These are phyloP conservation scores for Sclerotinia subarctica DNA, from an alignment of 2,329 filamentous ascomycete genomes.

Conservation along the genomic window DNA sequence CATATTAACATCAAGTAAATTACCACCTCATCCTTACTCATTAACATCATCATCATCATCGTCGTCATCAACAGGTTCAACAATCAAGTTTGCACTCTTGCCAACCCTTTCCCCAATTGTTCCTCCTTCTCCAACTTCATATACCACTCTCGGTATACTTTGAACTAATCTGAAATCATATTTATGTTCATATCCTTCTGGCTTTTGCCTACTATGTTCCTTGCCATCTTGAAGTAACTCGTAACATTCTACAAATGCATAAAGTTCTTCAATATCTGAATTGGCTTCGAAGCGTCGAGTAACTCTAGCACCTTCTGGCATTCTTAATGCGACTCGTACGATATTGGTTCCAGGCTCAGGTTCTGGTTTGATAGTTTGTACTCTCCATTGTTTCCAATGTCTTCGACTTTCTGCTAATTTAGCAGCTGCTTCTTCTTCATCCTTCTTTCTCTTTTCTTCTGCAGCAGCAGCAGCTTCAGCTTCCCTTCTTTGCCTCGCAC, in stretches of 20 bases:
- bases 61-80: constrained; percentile 61
- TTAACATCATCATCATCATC: constrained; percentile 40
- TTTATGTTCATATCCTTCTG: constrained; percentile 70
- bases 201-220: constrained; percentile 42
- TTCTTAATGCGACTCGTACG: constrained; percentile 67
- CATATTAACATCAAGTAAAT: neutral
- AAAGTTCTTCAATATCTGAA: constrained; percentile 73
- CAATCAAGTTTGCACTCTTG: constrained; percentile 81
- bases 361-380: constrained; percentile 62
- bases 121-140: constrained; percentile 62
- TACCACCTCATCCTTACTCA: neutral
- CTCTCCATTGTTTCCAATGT: constrained; percentile 82
- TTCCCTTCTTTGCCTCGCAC: constrained; percentile 71
- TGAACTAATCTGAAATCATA: constrained; percentile 85
- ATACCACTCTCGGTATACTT: constrained; percentile 79
- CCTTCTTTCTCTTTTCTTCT: constrained; percentile 59
- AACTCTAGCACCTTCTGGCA: constrained; percentile 64
- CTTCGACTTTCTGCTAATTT: constrained; percentile 49
- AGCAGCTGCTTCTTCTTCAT: constrained; percentile 57
- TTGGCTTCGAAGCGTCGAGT: constrained; percentile 68
- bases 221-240: constrained; percentile 53
- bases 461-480: constrained; percentile 69
- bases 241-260: constrained; percentile 94
- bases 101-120: constrained; percentile 73
- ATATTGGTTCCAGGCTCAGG: constrained; percentile 63